Base-by-base conservation (phyloP, 495 filamentous ascomycete genomes). In the Aspergillus funiculosus region DNA sequence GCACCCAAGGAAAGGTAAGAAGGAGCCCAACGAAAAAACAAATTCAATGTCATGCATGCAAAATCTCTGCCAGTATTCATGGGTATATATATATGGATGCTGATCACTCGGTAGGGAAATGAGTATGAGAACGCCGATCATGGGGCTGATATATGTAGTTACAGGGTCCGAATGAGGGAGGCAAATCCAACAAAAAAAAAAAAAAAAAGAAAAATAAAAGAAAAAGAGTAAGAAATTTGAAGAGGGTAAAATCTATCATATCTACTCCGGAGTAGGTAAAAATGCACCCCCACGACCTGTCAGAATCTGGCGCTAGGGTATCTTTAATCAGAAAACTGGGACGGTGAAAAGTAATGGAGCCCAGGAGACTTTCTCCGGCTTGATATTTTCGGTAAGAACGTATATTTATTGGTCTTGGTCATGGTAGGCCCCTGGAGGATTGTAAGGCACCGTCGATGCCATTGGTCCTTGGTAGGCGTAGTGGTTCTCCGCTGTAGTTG, bases 281-380 rank as follows among this genome's bases (percentile, higher is more conserved):
- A 46, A 24, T 26, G 19, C 30, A 27, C 51, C 43, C 37, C 46
- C 41, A 53, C 41, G 28, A 53, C 46, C 46, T 45, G 45, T 48
- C 51, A 44, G 25, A 44, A 44, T 37, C 24, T 36, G 27, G 45
- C 51, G 35, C 41, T 45, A 40, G 47, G 47, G 52, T 38, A 43
- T 45, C 43, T 30, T 29, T 32, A 31, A 37, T 29, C 26, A 22
- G 38, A 27, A 31, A 26, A 25, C 19, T 25, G 35, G 27, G 21
- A 50, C n/a, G n/a, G n/a, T n/a, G n/a, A n/a, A n/a, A n/a, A n/a
- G n/a, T n/a, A n/a, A n/a, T n/a, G n/a, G 37, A 44, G 21, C 15
- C 20, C 30, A 29, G 17, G 8, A 41, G 4, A 9, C 7, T 34
- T 34, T 34, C 18, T 34, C 25, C 25, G 40, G 18, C 3, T 28